Base-by-base conservation (phyloP, 1,284 basidiomycete species). In the Trichosporon sp. region DNA sequence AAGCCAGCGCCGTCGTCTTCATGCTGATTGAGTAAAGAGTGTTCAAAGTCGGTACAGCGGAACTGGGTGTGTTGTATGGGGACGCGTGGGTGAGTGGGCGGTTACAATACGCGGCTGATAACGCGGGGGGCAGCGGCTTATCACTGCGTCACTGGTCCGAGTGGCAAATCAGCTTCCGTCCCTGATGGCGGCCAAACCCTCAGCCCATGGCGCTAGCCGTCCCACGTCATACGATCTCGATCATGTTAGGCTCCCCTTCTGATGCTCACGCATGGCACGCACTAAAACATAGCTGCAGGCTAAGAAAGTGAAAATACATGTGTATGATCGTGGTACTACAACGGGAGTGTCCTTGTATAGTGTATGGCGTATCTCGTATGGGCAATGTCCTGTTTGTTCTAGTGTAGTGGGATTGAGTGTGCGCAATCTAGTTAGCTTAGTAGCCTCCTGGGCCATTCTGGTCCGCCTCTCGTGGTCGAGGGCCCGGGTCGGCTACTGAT, bases 371-470 rank as follows among this genome's bases (percentile, higher is more conserved):
- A 54, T 54, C 10, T 54, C 8, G 21, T 54, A 19, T 54, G 7
- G 10, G 31, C 8, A 63, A n/a, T 63, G 59, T 63, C 59, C 59
- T 63, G 56, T 12, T 7, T 37, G 14, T 19, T 37, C 14, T 35
- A 8, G 35, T 63, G 31, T 35, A 1, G 59, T n/a, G 38, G 11
- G 10, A 4, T 3, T 14, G 56, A 4, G 59, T 6, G 32, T n/a
- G 16, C 4, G 40, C 40, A 12, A 43, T 46, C 26, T 21, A 10
- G 12, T 10, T 10, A 10, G 31, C 12, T 16, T 70, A 80, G 63
- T 78, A 79, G 3, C 79, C 79, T 3, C 80, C 81, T 0, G 79
- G 78, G 2, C 80, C 80, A 3, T 68, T 77, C 71, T 78, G 78
- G 69, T 80, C 80, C n/a, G 79, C 79, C 70, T 81, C 79, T 8